Evolutionary conservation across 2,329 filamentous ascomycete genomes (phyloP).

Genomic region (Aureobasidium subglaciale): DNA sequence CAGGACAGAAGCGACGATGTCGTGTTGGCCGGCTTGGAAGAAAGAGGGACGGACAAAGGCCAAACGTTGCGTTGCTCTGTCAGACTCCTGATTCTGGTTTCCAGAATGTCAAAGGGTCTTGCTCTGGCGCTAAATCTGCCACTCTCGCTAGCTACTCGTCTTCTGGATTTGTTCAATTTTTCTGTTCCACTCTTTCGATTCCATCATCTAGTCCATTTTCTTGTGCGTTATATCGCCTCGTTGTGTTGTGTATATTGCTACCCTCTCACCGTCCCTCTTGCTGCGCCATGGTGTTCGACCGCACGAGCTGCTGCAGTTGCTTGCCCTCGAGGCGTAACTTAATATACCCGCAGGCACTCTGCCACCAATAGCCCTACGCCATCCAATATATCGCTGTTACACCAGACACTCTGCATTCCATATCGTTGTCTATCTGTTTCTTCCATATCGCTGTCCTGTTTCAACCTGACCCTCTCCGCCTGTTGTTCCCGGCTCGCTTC

Average conservation of each 20-base stretch:
- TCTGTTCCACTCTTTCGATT: neutral
- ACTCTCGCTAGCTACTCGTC: neutral
- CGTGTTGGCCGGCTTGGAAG: neutral
- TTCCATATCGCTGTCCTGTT: slow-evolving; percentile 3
- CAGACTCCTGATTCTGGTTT: slow-evolving; percentile 9
- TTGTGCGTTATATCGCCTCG: neutral
- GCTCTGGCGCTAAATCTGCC: slow-evolving; percentile 9
- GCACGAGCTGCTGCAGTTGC: slow-evolving; percentile 5
- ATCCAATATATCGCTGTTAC: slow-evolving; percentile 5
- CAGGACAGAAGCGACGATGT: slow-evolving; percentile 7
- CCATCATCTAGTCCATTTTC: neutral
- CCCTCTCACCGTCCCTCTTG: neutral
- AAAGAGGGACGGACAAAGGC: slow-evolving; percentile 6
- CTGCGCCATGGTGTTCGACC: neutral
- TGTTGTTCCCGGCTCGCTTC: neutral
- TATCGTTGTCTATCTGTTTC: neutral
- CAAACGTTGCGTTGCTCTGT: slow-evolving; percentile 1
- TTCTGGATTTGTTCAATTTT: neutral
- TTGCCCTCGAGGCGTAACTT: neutral
- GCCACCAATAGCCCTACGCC: slow-evolving; percentile 5
- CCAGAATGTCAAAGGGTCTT: neutral
- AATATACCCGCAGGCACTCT: neutral
- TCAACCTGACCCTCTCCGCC: slow-evolving; percentile 6
- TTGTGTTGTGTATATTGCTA: too few species aligned
- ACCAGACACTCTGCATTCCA: neutral